phyloP scores from a whole-genome alignment of 257 asterid species.

The Gentiana dahurica region DNA sequence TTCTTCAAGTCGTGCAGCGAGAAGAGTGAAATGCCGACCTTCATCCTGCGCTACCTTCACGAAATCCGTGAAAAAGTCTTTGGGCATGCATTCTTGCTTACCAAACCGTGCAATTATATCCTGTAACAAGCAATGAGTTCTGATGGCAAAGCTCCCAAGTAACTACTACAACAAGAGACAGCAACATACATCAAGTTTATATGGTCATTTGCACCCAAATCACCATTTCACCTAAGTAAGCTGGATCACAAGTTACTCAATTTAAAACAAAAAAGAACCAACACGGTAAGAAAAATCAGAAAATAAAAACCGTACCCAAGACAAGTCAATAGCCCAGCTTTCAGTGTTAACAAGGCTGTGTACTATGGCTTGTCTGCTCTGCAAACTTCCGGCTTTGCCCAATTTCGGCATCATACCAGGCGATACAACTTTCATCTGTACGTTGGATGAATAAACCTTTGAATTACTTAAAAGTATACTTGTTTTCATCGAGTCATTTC shows the following conservation, averaged over 20 bases:
- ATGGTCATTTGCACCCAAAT: neutral
- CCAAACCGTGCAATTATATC: constrained; percentile 96
- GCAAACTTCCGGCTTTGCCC: constrained; percentile 94
- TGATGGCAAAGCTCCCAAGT: neutral
- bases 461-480: neutral
- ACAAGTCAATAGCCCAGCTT: constrained; percentile 97
- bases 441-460: constrained; percentile 4
- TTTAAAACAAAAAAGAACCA: neutral
- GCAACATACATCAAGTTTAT: no score
- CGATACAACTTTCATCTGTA: constrained; percentile 82
- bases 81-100: constrained; percentile 72
- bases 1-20: constrained; percentile 66
- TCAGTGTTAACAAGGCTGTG: constrained; percentile 95
- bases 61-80: constrained; percentile 86
- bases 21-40: constrained; percentile 85
- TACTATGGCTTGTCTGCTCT: constrained; percentile 89
- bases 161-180: no score
- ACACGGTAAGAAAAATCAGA: neutral
- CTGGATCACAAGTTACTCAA: neutral
- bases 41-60: constrained; percentile 97
- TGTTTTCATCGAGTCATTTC: constrained; percentile 26
- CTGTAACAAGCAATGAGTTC: constrained; percentile 18
- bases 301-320: constrained; percentile 55
- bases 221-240: neutral
- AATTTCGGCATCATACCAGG: constrained; percentile 96